Evolutionary conservation across 768 basidiomycete species (phyloP).

Genomic region (Leccinellum luteum): DNA sequence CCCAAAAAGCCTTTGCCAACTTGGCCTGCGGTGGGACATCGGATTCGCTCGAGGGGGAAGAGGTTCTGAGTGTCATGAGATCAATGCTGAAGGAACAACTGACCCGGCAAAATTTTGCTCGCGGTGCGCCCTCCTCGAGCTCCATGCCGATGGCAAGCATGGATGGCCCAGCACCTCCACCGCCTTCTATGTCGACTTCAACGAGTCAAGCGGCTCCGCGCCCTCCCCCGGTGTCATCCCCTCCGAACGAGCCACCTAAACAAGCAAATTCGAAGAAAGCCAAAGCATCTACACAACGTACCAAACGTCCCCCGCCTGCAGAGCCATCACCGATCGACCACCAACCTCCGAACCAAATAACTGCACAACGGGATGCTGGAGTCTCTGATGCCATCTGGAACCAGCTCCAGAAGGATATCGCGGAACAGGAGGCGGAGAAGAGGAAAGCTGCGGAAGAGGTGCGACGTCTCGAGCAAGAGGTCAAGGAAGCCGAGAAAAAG

Average conservation of each 20-base stretch:
- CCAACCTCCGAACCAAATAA: constrained; percentile 5
- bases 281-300: neutral
- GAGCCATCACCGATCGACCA: neutral
- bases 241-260: constrained; percentile 4
- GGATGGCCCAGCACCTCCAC: constrained; percentile 15
- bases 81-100: constrained; percentile 23
- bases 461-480: constrained; percentile 17
- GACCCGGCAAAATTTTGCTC: constrained; percentile 16
- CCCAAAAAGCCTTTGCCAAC: constrained; percentile 37
- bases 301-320: constrained; percentile 1
- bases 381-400: constrained; percentile 54
- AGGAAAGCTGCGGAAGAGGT: constrained; percentile 19
- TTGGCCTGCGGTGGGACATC: constrained; percentile 15
- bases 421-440: constrained; percentile 22
- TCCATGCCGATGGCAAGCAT: constrained; percentile 23
- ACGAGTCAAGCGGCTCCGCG: constrained; percentile 20
- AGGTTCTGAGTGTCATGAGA: constrained; percentile 30
- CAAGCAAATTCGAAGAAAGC: neutral
- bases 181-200: constrained; percentile 20
- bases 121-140: neutral
- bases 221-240: constrained; percentile 14
- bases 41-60: constrained; percentile 24
- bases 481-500: constrained; percentile 11
- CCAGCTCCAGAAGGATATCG: constrained; percentile 43
- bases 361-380: constrained; percentile 44